Evolutionary conservation across 495 filamentous ascomycete species (phyloP), one percentile per base, ranked within the genome.

Genomic region (Tetracladium marchalianum): DNA sequence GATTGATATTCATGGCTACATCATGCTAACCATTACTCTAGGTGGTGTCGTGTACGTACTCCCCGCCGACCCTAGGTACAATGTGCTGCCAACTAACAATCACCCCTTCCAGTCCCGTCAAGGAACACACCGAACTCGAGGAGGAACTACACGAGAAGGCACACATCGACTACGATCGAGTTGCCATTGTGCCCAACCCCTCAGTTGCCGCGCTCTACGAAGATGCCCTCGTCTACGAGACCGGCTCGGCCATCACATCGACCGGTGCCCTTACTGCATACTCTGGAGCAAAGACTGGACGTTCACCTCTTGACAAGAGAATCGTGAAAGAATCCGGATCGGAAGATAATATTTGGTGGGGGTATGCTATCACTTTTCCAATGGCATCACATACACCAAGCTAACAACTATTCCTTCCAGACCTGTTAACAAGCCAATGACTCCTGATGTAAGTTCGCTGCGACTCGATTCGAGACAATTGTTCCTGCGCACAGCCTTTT

Each of bases 381-480:
- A 9, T 35, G 5, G 4, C n/a, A 8, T 15, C 43, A 22, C 40
- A 34, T 11, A 22, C 1, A 13, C n/a, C n/a, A 49, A 12, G 33
- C 71, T 71, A 52, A 56, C 43, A 52, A 56, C 43, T 24, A 5
- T 33, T 34, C 22, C 3, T 5, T 39, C 16, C 33, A 51, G 54
- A 49, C 92, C 92, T 35, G 92, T 98, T 54, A 98, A 98, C 75
- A 96, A 95, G 80, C 85, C 92, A 45, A 98, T 98, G 92, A 81
- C 79, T 51, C 85, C 90, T 56, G 90, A 97, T 70, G 92, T 98
- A 80, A 81, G 90, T 77, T 13, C 41, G 13, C 8, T 40, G 42
- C 39, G 22, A 18, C 19, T 43, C 24, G 13, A 41, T 15, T 27
- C 19, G 34, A 9, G 1, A 2, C 41, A 32, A 2, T 18, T 9